Percentiles rank a stretch among this genome's conserved stretches.
phyloP scores from a whole-genome alignment of 495 filamentous ascomycete species.

The Neurospora cerealis region DNA sequence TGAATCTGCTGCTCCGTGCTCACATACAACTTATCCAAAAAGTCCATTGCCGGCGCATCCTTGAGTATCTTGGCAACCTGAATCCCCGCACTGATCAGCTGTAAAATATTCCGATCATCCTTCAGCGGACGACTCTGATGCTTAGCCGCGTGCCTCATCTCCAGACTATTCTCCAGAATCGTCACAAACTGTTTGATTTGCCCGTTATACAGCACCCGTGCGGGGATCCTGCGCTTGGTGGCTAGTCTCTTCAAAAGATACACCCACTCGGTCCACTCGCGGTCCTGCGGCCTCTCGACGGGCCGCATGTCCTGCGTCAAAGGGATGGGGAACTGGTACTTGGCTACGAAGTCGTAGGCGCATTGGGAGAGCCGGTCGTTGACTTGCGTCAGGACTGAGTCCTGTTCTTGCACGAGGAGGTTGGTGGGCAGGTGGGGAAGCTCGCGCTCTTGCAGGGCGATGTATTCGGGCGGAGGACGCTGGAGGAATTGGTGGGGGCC shows the following conservation, averaged over 20 bases:
- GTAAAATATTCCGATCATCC: constrained; percentile 82
- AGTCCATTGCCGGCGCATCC: constrained; percentile 72
- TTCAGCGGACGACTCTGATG: constrained; percentile 75
- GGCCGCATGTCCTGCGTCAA: constrained; percentile 68
- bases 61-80: constrained; percentile 81
- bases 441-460: constrained; percentile 66
- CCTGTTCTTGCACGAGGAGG: constrained; percentile 73
- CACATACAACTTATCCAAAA: constrained; percentile 59
- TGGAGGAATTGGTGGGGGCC: constrained; percentile 73
- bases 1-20: constrained; percentile 67
- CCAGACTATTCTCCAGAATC: constrained; percentile 70
- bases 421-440: constrained; percentile 74
- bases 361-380: constrained; percentile 78
- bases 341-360: constrained; percentile 81
- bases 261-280: constrained; percentile 86
- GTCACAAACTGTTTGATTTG: constrained; percentile 86
- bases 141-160: constrained; percentile 72
- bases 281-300: constrained; percentile 67
- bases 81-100: constrained; percentile 74
- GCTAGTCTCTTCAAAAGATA: constrained; percentile 78
- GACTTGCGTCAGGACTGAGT: constrained; percentile 65
- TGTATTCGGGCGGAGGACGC: constrained; percentile 50
- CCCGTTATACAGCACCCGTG: constrained; percentile 72
- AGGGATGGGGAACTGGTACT: constrained; percentile 82
- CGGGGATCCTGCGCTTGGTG: constrained; percentile 75